Conservation (phyloP, 2,329 filamentous ascomycete species). For the Dothistroma pini region DNA sequence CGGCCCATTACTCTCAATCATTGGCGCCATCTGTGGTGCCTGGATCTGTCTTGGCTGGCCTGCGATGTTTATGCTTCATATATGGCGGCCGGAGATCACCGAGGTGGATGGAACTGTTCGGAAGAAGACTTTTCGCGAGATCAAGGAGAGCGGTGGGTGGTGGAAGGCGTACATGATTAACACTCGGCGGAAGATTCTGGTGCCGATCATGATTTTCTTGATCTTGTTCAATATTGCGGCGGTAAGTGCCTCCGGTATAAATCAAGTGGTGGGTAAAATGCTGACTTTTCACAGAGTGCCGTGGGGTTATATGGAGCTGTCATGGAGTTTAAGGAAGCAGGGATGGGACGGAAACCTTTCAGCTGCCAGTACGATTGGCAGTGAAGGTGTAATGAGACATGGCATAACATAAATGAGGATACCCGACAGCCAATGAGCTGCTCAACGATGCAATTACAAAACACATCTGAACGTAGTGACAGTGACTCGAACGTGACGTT, state of each 20-base stretch:
- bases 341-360: neutral
- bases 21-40: constrained; percentile 58
- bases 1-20: constrained; percentile 61
- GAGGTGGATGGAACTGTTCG: neutral
- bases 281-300: neutral
- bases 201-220: neutral
- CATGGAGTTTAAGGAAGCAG: neutral
- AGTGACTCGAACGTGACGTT: too few species aligned
- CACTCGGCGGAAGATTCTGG: neutral
- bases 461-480: neutral
- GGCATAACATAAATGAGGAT: neutral
- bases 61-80: constrained; percentile 19
- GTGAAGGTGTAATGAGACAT: neutral
- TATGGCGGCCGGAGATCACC: neutral
- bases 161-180: neutral
- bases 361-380: neutral
- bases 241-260: neutral
- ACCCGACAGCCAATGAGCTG: neutral
- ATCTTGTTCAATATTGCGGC: neutral
- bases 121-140: neutral
- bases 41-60: constrained; percentile 54
- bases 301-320: neutral
- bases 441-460: neutral
- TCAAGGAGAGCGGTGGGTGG: neutral
- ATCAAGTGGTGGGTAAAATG: neutral